phyloP scores from a whole-genome alignment of 2,329 filamentous ascomycete species.

The Colletotrichum magnum region DNA sequence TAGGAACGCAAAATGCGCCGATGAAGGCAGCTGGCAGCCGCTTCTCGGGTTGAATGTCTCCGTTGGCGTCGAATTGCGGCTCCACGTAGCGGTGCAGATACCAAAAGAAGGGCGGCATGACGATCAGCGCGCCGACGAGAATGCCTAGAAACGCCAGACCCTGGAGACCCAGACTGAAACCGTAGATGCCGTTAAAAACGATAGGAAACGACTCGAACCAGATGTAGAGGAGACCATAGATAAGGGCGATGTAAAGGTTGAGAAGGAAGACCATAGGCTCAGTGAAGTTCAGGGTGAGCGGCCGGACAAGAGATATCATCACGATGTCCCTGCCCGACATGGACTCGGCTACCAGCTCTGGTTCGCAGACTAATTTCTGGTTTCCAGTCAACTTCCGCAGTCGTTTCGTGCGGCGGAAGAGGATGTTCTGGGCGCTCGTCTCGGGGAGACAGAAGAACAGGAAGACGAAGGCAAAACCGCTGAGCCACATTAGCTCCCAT shows the following conservation, averaged over 20 bases:
- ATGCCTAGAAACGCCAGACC: conserved; percentile 72
- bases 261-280: conserved; percentile 52
- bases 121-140: conserved; percentile 71
- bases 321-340: conserved; percentile 42
- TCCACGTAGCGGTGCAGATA: conserved; percentile 39
- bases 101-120: conserved; percentile 53
- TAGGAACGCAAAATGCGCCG: conserved; percentile 75
- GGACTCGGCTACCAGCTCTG: conserved; percentile 33
- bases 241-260: conserved; percentile 58
- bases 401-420: conserved; percentile 42
- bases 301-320: conserved; percentile 44
- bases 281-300: conserved; percentile 50
- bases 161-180: conserved; percentile 69
- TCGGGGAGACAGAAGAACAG: conserved; percentile 47
- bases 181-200: conserved; percentile 44
- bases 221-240: conserved; percentile 70
- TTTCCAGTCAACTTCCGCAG: conserved; percentile 40
- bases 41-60: conserved; percentile 39
- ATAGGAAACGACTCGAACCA: conserved; percentile 73
- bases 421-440: conserved; percentile 44
- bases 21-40: conserved; percentile 41
- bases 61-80: conserved; percentile 39
- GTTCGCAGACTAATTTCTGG: conserved; percentile 10
- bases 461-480: conserved; percentile 36
- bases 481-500: conserved; percentile 44